Evolutionary conservation across 2,329 filamentous ascomycete genomes (phyloP).

Genomic region (Ophiocordyceps sinensis): DNA sequence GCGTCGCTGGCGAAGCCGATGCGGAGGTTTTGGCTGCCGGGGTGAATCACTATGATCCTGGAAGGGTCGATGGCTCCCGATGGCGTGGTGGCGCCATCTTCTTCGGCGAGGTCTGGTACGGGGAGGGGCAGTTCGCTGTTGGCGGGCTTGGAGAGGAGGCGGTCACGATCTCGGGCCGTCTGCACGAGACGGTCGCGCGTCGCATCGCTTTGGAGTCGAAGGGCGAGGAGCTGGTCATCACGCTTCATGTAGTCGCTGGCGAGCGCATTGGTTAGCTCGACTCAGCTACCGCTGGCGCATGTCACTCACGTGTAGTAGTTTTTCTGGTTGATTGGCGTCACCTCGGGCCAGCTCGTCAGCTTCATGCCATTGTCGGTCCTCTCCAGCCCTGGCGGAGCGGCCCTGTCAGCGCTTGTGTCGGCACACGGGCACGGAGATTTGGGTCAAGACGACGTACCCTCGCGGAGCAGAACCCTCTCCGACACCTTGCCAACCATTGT

Average conservation of each 20-base stretch:
- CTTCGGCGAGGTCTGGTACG: constrained; percentile 43
- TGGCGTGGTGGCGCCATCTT: constrained; percentile 38
- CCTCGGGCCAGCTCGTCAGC: constrained; percentile 82
- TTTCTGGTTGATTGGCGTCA: constrained; percentile 94
- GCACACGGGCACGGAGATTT: constrained; percentile 1
- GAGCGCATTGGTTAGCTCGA: not conserved
- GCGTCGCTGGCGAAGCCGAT: constrained; percentile 95
- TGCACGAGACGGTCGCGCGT: constrained; percentile 72
- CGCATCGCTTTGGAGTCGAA: constrained; percentile 78
- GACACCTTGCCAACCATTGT: constrained; percentile 51
- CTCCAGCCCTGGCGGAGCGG: constrained; percentile 55
- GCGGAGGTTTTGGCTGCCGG: constrained; percentile 87
- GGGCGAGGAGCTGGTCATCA: constrained; percentile 87
- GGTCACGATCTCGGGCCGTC: constrained; percentile 74
- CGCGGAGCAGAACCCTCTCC: constrained; percentile 47
- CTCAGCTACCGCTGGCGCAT: not conserved
- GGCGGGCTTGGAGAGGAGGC: constrained; percentile 63
- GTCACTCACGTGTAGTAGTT: constrained; percentile 86
- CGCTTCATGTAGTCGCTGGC: constrained; percentile 89
- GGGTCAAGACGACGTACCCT: constrained; percentile 29
- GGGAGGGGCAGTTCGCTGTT: constrained; percentile 50
- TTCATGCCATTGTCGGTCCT: constrained; percentile 98
- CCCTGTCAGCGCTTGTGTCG: constrained; percentile 8
- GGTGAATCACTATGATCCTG: constrained; percentile 88
- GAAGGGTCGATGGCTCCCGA: constrained; percentile 58